These are phyloP conservation scores for Lolium multiflorum DNA, from an alignment of 176 grass and related monocot species.

Conservation along the genomic window DNA sequence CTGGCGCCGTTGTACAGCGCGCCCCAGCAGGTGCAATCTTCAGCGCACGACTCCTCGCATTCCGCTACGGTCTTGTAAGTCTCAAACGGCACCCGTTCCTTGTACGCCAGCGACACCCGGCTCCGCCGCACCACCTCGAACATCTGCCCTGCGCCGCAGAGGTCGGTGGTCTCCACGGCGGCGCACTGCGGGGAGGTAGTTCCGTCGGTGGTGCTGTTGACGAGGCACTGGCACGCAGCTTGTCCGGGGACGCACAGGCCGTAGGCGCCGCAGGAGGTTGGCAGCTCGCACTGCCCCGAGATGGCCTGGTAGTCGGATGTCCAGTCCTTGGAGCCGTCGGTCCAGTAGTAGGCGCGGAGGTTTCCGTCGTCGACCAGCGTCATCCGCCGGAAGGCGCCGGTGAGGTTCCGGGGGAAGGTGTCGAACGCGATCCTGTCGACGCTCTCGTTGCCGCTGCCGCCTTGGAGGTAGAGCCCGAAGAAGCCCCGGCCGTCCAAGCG, in stretches of 20 bases:
- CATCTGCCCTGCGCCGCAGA: slow-evolving; percentile 32
- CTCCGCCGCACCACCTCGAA: slow-evolving; percentile 60
- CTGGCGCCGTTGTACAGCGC: slow-evolving; percentile 47
- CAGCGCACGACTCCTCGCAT: slow-evolving; percentile 59
- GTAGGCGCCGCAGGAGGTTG: slow-evolving; percentile 63
- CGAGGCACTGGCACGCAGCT: slow-evolving; percentile 59
- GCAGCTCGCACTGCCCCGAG: slow-evolving; percentile 50
- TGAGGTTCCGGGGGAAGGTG: slow-evolving; percentile 52
- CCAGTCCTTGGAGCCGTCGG: slow-evolving; percentile 35
- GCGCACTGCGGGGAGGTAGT: slow-evolving; percentile 20
- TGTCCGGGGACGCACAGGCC: slow-evolving; percentile 58
- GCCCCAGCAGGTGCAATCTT: slow-evolving; percentile 72
- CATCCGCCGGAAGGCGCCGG: slow-evolving; percentile 56
- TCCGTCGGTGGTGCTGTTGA: slow-evolving; percentile 29
- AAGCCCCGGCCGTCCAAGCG: slow-evolving; percentile 58
- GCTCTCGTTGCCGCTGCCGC: slow-evolving; percentile 9
- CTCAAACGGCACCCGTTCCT: slow-evolving; percentile 51
- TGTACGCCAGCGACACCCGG: slow-evolving; percentile 63
- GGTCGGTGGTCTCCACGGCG: slow-evolving; percentile 45
- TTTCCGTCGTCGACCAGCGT: slow-evolving; percentile 75
- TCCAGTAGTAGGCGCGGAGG: slow-evolving; percentile 76
- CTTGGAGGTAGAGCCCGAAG: slow-evolving; percentile 63
- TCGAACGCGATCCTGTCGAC: slow-evolving; percentile 68
- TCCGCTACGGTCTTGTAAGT: slow-evolving; percentile 42
- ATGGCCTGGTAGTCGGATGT: slow-evolving; percentile 56